Evolutionary conservation across 1,284 basidiomycete genomes (phyloP).

Genomic region (Melanopsichium pennsylvanicum): DNA sequence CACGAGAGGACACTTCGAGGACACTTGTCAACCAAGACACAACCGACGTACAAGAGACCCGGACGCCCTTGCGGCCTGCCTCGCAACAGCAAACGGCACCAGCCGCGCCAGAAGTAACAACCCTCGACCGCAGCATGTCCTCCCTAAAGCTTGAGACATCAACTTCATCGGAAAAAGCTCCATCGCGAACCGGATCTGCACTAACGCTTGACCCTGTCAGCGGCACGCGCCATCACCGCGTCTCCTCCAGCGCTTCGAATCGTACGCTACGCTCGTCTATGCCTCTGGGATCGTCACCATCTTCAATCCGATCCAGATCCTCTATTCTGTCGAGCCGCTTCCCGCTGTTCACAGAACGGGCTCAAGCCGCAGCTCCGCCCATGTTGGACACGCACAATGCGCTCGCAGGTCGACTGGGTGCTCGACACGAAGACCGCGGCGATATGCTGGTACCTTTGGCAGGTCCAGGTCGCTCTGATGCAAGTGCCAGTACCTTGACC

Average conservation of each 20-base stretch:
- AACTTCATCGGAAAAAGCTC: conserved; percentile 5
- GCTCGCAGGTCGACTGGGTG: conserved; percentile 47
- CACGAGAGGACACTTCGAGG: conserved; percentile 30
- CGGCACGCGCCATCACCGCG: conserved; percentile 33
- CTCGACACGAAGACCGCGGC: conserved; percentile 45
- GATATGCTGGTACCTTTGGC: conserved; percentile 29
- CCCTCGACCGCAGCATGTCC: conserved; percentile 17
- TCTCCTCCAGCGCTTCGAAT: conserved; percentile 40
- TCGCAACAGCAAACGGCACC: conserved; percentile 2
- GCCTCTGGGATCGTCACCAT: conserved; percentile 36
- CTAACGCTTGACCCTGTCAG: conserved; percentile 13
- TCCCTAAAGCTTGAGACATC: conserved; percentile 19
- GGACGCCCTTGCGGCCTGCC: background rate
- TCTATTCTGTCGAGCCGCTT: conserved; percentile 40
- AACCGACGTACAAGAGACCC: no score
- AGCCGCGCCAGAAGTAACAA: conserved; percentile 3
- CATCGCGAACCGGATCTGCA: conserved; percentile 7
- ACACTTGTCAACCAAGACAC: conserved; percentile 16
- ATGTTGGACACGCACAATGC: conserved; percentile 58
- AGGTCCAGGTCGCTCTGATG: conserved; percentile 17
- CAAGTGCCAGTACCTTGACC: conserved; percentile 28
- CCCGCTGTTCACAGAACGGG: conserved; percentile 33
- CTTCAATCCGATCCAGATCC: conserved; percentile 46
- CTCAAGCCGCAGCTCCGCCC: conserved; percentile 46
- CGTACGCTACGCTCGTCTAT: conserved; percentile 36